Evolutionary conservation across 768 basidiomycete species (phyloP), one percentile per base, ranked within the genome.

Genomic region (Auriscalpium orientale): DNA sequence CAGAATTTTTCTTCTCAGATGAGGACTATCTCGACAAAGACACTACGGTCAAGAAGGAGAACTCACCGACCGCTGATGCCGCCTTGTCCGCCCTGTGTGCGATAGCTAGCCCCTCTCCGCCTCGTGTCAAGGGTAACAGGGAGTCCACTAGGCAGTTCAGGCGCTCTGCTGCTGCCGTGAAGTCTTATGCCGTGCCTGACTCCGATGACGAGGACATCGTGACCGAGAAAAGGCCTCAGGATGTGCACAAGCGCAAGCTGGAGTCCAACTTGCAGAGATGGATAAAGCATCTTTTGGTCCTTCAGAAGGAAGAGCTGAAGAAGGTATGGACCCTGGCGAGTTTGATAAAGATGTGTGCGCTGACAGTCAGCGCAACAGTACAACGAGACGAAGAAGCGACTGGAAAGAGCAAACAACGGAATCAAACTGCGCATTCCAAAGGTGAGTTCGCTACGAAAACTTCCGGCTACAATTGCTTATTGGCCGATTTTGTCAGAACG

Each of bases 1-100:
- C 82, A 13, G 79, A 82, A 59, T 91, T 89, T 67, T 89, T 79
- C 66, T 71, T 78, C 57, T 80, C 79, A 57, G 88, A 89, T 63
- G 78, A 82, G 43, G 87, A 89, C 62, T 89, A 88, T 62, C 70
- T 84, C 43, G 72, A 69, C 36, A 37, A 52, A 20, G 52, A 62
- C 40, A 45, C 54, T 34, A 56, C 49, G 18, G 58, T 62, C 35
- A 62, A 62, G 58, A 56, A 55, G 43, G 61, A 62, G 47, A 59
- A 13, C 43, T 54, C 38, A n/a, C 55, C 20, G 61, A 60, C 51
- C 67, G 11, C 51, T 58, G 20, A 58, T 49, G 34, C 54, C 62
- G 16, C 15, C 49, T 16, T 38, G 35, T 40, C 51, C 50, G 20
- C 44, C 28, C 28, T 28, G 28, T 7, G 28, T 28, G 28, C 28